Evolutionary conservation across 805 yeast genomes (phyloP).

Genomic region (Saccharomycopsis sp.): DNA sequence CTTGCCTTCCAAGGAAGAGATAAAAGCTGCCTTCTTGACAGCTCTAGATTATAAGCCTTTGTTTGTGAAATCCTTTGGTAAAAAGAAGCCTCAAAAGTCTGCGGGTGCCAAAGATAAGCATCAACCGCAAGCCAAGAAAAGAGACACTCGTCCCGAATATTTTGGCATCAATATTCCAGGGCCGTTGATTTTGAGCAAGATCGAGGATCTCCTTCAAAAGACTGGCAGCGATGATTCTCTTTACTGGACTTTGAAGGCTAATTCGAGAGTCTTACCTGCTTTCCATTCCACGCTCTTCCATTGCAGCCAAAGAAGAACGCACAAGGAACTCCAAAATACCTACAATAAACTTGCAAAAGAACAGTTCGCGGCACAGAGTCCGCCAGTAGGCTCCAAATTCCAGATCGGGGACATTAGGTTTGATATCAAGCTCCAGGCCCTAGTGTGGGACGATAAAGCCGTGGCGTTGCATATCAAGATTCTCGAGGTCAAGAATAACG

Average conservation of each 20-base stretch:
- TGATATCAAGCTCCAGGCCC: slow-evolving; percentile 34
- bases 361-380: neutral
- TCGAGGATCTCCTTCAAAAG: neutral
- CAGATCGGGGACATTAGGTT: slow-evolving; percentile 23
- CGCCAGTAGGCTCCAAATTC: neutral
- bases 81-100: neutral
- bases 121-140: neutral
- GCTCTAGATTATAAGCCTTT: slow-evolving; percentile 55
- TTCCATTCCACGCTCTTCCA: neutral
- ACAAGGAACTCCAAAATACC: neutral
- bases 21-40: slow-evolving; percentile 40
- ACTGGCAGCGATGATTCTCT: neutral
- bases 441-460: slow-evolving; percentile 46
- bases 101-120: neutral
- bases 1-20: slow-evolving; percentile 36
- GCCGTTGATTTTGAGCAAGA: neutral
- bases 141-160: slow-evolving; percentile 2
- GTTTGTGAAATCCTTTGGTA: slow-evolving; percentile 33
- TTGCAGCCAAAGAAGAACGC: neutral
- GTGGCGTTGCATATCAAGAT: slow-evolving; percentile 48
- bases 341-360: neutral
- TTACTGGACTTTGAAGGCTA: neutral
- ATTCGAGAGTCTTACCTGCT: neutral
- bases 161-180: neutral
- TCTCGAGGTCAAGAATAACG: slow-evolving; percentile 11